phyloP scores from a whole-genome alignment of 2,329 filamentous ascomycete genomes.

The Fusarium dimerum region DNA sequence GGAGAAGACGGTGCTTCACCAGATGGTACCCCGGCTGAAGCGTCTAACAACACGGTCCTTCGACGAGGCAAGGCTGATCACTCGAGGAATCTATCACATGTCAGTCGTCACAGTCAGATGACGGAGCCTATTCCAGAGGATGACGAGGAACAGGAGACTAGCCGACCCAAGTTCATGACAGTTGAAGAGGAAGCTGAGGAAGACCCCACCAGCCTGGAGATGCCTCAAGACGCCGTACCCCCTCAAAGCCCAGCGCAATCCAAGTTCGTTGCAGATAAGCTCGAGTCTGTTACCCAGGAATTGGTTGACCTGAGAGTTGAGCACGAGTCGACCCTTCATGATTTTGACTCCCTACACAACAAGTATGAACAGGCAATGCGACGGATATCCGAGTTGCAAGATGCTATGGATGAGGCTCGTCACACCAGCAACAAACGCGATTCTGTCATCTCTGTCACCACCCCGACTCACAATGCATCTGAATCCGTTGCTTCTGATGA shows the following conservation, averaged over 20 bases:
- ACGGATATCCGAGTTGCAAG: conserved; percentile 81
- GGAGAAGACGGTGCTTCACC: conserved; percentile 35
- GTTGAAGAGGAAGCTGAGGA: conserved; percentile 37
- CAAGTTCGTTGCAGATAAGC: conserved; percentile 86
- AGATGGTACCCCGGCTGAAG: conserved; percentile 31
- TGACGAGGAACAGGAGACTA: conserved; percentile 43
- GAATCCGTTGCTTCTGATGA: conserved; percentile 83
- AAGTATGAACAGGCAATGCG: conserved; percentile 92
- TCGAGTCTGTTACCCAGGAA: conserved; percentile 89
- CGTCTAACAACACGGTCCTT: conserved; percentile 42
- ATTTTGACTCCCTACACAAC: conserved; percentile 77
- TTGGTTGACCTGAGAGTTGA: conserved; percentile 87
- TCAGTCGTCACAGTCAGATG: conserved; percentile 55
- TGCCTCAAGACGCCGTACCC: conserved; percentile 23
- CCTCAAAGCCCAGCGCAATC: conserved; percentile 75
- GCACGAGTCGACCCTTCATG: conserved; percentile 79
- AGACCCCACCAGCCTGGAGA: conserved; percentile 18
- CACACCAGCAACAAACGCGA: conserved; percentile 60
- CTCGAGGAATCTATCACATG: conserved; percentile 55
- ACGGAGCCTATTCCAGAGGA: conserved; percentile 57
- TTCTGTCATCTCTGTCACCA: conserved; percentile 55
- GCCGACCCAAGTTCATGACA: conserved; percentile 30
- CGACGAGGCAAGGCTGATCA: conserved; percentile 51
- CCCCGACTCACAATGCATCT: conserved; percentile 58
- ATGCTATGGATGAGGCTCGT: conserved; percentile 76